Evolutionary conservation across 2,329 filamentous ascomycete genomes (phyloP), one percentile per base, ranked within the genome.

Genomic region (Colletotrichum cuscutae): DNA sequence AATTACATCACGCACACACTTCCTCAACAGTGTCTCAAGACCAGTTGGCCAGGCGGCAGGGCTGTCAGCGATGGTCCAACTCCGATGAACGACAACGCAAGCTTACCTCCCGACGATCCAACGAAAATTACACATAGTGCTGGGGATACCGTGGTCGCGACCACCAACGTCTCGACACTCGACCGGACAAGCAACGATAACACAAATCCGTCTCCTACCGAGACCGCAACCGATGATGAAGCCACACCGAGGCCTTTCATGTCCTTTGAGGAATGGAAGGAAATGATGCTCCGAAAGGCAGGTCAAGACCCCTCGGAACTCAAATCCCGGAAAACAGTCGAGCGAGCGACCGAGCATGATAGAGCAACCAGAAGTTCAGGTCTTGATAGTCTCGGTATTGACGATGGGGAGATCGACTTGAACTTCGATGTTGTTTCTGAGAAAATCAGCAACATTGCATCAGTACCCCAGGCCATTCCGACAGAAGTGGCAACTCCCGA

Each of bases 211-310:
- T 15, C 65, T 19, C 30, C 35, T 8, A 57, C 46, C 4, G 35
- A 60, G 22, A 35, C 26, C 7, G 24, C n/a, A 5, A 52, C n/a
- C 22, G 62, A 75, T 24, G 75, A 77, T 32, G 60, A 62, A 57
- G 73, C 72, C 58, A 71, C 60, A 26, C 72, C 61, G 2, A 81
- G 82, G 60, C 92, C 95, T 7, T 98, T 98, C 81, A 91, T 98
- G 77, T 98, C 97, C 0, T 99, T 99, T 77, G 97, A 98, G 80
- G 96, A 98, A 78, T 99, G 97, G 97, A 98, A 98, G 84, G 94
- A 93, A 79, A 93, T 95, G 86, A 98, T 97, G 84, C 85, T 98
- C 22, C 94, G 92, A 64, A 94, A 95, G 79, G 92, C 91, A 4
- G 96, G 95, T 13, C 96, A 98, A 79, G 88, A 90, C 66, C 68